phyloP scores from a whole-genome alignment of 2,329 filamentous ascomycete species.

The Fusarium lyarnte region DNA sequence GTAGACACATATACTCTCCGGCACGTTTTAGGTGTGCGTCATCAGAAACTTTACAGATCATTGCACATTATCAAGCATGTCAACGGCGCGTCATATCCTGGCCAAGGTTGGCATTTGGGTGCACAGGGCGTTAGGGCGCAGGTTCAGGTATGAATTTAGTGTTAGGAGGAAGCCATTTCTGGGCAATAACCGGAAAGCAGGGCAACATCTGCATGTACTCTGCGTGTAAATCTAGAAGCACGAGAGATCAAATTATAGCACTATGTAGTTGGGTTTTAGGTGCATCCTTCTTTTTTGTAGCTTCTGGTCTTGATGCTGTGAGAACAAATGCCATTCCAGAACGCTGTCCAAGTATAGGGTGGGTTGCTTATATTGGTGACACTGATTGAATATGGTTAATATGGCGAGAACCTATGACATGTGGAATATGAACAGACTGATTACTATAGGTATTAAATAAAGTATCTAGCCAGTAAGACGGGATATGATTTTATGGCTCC shows the following conservation, averaged over 20 bases:
- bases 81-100: constrained; percentile 6
- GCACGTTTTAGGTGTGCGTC: background rate
- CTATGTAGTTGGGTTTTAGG: background rate
- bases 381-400: background rate
- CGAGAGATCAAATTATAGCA: background rate
- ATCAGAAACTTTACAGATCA: background rate
- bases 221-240: background rate
- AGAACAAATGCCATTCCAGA: background rate
- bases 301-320: background rate
- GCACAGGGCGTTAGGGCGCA: constrained; percentile 37
- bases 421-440: background rate
- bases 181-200: background rate
- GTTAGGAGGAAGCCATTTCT: background rate
- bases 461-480: background rate
- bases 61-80: background rate
- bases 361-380: background rate
- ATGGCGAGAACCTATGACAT: background rate
- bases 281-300: background rate
- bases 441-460: no score
- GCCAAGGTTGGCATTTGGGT: constrained; percentile 9
- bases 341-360: background rate
- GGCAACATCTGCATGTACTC: background rate
- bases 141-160: constrained; percentile 13
- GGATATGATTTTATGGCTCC: background rate
- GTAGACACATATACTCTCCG: constrained; percentile 22